phyloP scores from a whole-genome alignment of 768 basidiomycete species.

The Trametes villosa region DNA sequence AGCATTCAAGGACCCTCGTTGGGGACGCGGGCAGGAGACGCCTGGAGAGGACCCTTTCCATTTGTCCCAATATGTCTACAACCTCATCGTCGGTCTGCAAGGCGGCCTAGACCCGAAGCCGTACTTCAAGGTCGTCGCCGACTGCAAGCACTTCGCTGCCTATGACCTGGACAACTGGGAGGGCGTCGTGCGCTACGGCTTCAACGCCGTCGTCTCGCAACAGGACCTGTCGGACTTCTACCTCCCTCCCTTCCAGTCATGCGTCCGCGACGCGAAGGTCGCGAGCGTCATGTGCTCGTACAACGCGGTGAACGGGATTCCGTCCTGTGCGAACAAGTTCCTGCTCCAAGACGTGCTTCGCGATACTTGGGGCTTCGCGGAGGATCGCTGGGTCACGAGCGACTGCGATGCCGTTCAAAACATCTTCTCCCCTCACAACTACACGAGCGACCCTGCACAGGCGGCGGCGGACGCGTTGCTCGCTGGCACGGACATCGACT shows the following conservation, averaged over 20 bases:
- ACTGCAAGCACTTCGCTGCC: slow-evolving; percentile 65
- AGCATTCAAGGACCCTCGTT: slow-evolving; percentile 63
- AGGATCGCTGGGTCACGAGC: slow-evolving; percentile 57
- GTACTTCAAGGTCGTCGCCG: slow-evolving; percentile 55
- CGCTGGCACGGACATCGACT: slow-evolving; percentile 52
- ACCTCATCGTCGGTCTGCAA: slow-evolving; percentile 58
- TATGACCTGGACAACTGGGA: slow-evolving; percentile 64
- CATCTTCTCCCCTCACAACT: slow-evolving; percentile 56
- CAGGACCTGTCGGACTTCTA: slow-evolving; percentile 64
- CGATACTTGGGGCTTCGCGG: slow-evolving; percentile 53
- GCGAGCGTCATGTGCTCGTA: slow-evolving; percentile 68
- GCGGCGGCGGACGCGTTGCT: slow-evolving; percentile 55
- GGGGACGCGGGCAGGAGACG: slow-evolving; percentile 66
- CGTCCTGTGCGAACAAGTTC: slow-evolving; percentile 57
- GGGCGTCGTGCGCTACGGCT: slow-evolving; percentile 51
- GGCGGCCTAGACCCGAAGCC: slow-evolving; percentile 58
- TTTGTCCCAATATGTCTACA: slow-evolving; percentile 55
- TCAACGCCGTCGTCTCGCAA: slow-evolving; percentile 55
- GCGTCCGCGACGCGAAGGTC: slow-evolving; percentile 64
- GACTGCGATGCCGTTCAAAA: slow-evolving; percentile 61
- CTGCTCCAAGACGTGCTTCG: slow-evolving; percentile 56
- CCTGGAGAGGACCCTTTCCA: slow-evolving; percentile 65
- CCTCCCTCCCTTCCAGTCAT: slow-evolving; percentile 58
- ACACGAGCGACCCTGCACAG: slow-evolving; percentile 46
- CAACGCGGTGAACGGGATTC: slow-evolving; percentile 63